Evolutionary conservation across 1,284 basidiomycete genomes (phyloP), one percentile per base, ranked within the genome.

Genomic region (Neonothopanus nambi): DNA sequence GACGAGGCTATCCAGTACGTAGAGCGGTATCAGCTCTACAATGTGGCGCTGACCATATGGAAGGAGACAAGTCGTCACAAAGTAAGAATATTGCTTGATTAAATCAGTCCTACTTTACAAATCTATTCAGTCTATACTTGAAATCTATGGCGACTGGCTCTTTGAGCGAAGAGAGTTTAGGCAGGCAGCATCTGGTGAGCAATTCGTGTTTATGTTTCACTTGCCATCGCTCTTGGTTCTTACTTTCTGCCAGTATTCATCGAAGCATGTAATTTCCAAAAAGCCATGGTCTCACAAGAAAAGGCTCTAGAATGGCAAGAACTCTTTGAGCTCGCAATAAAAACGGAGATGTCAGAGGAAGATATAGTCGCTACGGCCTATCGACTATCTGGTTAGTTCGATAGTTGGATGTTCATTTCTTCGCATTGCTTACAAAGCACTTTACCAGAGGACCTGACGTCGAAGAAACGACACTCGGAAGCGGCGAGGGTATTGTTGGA

Each of bases 291-390:
- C 13, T 86, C 94, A 0, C 86, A 93, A 61, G 93, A 96, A 67
- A 88, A 87, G 54, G 89, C 90, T 0, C 74, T 94, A 23, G 83
- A 90, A 40, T 98, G 95, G 95, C 85, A 89, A 61, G 92, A 95
- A 61, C 75, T 95, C 0, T 96, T 98, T 66, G 84, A 89, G n/a
- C 72, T 96, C 17, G 89, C 89, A 1, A 61, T 81, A 58, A 71
- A 74, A 1, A 68, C 74, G 61, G 61, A 72, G 12, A 57, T 76
- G 13, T 53, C 74, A 0, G 67, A 72, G 13, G 82, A 86, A 12
- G 82, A 85, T 26, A 63, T 93, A 13, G 67, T 73, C 17, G 79
- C 79, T 2, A 83, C 85, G 65, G 89, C 82, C 11, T 85, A 88
- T 67, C 82, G 91, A 28, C 75, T 94, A 7, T 84, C 90, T 47